Conservation (phyloP, 2,329 filamentous ascomycete genomes). For the Emergomyces orientalis region DNA sequence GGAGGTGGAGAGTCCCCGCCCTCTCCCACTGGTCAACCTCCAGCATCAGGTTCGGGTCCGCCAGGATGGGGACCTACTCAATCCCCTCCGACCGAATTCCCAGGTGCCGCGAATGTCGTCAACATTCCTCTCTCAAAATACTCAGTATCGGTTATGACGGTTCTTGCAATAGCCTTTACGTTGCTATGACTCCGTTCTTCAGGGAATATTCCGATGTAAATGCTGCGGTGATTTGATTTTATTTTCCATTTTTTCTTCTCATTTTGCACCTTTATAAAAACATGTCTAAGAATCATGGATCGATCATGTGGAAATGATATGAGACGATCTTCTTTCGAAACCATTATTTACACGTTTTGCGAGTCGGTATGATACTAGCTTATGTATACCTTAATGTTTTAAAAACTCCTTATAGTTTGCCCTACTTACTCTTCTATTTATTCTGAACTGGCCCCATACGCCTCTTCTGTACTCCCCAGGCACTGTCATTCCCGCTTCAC, state of each 20-base stretch:
- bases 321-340: no score
- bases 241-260: not conserved
- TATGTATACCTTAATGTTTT: no score
- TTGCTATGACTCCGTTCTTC: not conserved
- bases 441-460: no score
- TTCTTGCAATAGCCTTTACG: not conserved
- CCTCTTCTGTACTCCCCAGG: no score
- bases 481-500: no score
- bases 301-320: no score
- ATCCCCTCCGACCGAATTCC: constrained; percentile 1
- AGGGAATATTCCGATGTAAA: not conserved
- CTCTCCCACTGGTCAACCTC: not conserved
- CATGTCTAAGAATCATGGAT: no score
- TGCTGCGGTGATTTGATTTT: not conserved
- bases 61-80: not conserved
- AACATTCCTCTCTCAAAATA: not conserved
- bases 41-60: not conserved
- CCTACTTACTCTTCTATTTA: no score
- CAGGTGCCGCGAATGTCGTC: not conserved
- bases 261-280: not conserved
- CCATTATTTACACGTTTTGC: not conserved
- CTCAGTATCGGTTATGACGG: not conserved
- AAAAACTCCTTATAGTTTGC: no score
- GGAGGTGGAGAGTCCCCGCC: not conserved
- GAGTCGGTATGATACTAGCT: not conserved